Evolutionary conservation across 1,284 basidiomycete species (phyloP).

Genomic region (Sanghuangporus weigelae): DNA sequence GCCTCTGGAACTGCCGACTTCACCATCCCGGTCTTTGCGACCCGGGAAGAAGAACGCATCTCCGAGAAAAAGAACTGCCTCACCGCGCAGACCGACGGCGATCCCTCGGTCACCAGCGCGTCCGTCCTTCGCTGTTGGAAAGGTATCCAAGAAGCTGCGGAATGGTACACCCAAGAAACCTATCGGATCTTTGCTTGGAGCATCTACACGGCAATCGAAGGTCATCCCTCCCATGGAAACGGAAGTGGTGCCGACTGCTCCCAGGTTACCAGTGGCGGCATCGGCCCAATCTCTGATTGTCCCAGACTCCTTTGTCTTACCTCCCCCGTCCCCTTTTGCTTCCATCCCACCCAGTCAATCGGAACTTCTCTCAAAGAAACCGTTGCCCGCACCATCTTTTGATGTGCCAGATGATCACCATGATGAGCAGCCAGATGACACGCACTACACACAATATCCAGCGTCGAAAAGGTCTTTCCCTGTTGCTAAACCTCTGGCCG

Average conservation of each 20-base stretch:
- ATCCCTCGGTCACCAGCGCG: slow-evolving; percentile 10
- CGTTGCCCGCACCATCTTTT: slow-evolving; percentile 3
- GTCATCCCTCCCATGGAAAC: slow-evolving; percentile 17
- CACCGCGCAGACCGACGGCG: neutral
- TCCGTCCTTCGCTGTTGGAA: slow-evolving; percentile 11
- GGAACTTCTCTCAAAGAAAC: slow-evolving; percentile 9
- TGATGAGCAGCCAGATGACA: neutral
- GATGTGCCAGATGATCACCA: neutral
- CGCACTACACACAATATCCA: neutral
- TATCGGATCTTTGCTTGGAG: slow-evolving; percentile 6
- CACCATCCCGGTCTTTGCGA: slow-evolving; percentile 19
- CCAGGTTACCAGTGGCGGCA: neutral
- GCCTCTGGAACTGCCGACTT: slow-evolving; percentile 14
- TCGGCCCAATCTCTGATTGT: slow-evolving; percentile 15
- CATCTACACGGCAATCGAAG: slow-evolving; percentile 8
- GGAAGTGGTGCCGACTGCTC: slow-evolving; percentile 9
- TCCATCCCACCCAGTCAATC: slow-evolving; percentile 11
- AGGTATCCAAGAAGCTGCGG: slow-evolving; percentile 8
- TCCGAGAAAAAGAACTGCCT: slow-evolving; percentile 28
- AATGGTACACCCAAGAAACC: slow-evolving; percentile 6
- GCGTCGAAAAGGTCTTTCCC: slow-evolving; percentile 42
- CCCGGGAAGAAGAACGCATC: slow-evolving; percentile 33
- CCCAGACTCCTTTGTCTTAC: slow-evolving; percentile 15
- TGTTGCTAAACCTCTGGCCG: slow-evolving; percentile 59
- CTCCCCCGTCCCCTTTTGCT: slow-evolving; percentile 16